A percentile compares a stretch with the other conserved stretches of the same genome.
Evolutionary conservation across 2,329 filamentous ascomycete species (phyloP).

Genomic region (Fusarium setosum): DNA sequence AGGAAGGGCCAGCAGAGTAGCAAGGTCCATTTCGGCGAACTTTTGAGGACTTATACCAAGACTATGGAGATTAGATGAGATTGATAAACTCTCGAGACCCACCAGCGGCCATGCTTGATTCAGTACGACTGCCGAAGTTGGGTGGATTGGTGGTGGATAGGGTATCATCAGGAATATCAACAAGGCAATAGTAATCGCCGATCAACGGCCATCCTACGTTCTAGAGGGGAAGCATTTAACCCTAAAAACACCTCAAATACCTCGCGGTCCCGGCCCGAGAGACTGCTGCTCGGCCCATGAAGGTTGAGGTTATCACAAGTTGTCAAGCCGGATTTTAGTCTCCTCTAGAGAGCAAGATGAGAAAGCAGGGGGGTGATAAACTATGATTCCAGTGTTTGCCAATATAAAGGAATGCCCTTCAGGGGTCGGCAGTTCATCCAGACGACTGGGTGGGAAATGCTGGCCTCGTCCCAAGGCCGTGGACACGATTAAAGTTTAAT

Average conservation of each 20-base stretch:
- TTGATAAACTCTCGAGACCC: slow-evolving; percentile 28
- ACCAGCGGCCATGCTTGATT: slow-evolving; percentile 8
- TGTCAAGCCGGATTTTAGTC: no score
- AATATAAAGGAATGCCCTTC: no score
- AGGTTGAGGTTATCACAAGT: not conserved
- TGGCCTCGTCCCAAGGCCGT: not conserved
- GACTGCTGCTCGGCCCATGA: not conserved
- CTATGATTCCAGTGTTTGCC: no score
- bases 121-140: slow-evolving; percentile 14
- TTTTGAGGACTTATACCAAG: not conserved
- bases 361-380: no score
- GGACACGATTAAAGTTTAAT: not conserved
- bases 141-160: slow-evolving; percentile 30
- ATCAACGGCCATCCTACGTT: slow-evolving; percentile 12
- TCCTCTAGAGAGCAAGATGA: no score
- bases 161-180: not conserved
- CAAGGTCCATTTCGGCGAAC: not conserved
- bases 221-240: not conserved
- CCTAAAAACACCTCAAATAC: slow-evolving; percentile 7
- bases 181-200: slow-evolving; percentile 6
- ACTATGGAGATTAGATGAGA: slow-evolving; percentile 35
- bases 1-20: not conserved
- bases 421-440: no score
- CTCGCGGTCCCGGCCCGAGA: not conserved
- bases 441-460: not conserved